Base-by-base conservation (phyloP, 495 filamentous ascomycete genomes). In the Jackrogersella multiformis region DNA sequence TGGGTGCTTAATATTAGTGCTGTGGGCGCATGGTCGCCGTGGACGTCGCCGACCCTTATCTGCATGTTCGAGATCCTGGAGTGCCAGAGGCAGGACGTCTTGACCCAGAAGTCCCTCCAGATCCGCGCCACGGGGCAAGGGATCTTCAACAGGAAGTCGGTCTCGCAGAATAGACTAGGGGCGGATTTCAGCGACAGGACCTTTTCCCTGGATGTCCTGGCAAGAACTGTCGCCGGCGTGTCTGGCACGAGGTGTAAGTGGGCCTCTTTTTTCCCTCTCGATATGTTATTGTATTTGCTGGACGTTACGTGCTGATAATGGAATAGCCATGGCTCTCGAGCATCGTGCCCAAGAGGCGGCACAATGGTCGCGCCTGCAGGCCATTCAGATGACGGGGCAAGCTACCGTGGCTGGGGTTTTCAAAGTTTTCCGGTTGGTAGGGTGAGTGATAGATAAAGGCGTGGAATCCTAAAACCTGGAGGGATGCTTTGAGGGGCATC, bases 161-260 rank as follows among this genome's bases (percentile, higher is more conserved):
- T 54, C 9, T 39, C 51, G 20, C 0, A 1, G 2, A n/a, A n/a
- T 5, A n/a, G 51, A 4, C 5, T 2, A 0, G 5, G 7, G 1
- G 4, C 13, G 12, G 15, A 1, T 4, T 46, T 46, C 18, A 34
- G 7, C 55, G 10, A 20, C 24, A 30, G 15, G 41, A 24, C 58
- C 7, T 53, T 53, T 21, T 46, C 28, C 10, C 10, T 61, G 24
- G 57, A 61, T 12, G 26, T 53, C 15, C 4, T 61, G 45, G 54
- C n/a, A 5, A 12, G 5, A 7, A 13, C 15, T 23, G 15, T 45
- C 5, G 0, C 56, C 13, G 15, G 28, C 8, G 18, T 51, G 3
- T 26, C n/a, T 1, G 34, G 44, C 3, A 0, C n/a, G 2, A 4
- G 0, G n/a, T 60, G 56, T 60, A 35, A 39, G 56, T 21, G 10